Evolutionary conservation across 2,329 filamentous ascomycete species (phyloP).

Genomic region (Fusarium buxicola): DNA sequence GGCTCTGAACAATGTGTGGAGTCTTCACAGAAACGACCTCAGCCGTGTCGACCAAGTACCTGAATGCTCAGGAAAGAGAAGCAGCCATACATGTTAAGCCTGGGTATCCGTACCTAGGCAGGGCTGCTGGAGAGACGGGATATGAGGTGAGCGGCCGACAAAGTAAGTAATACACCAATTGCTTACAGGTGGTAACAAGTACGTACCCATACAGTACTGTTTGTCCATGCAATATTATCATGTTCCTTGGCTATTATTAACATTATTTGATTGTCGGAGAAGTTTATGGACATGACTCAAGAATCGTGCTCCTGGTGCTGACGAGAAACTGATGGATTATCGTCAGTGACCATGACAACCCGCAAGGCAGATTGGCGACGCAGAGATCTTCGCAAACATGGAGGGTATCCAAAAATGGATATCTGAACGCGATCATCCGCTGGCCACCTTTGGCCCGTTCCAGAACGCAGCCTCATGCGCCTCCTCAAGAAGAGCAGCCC

Average conservation of each 20-base stretch:
- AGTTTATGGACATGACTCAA: not conserved
- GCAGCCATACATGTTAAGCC: too few relatives aligned
- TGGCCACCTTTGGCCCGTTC: constrained; percentile 12
- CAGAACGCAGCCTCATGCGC: constrained; percentile 27
- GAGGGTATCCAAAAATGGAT: constrained; percentile 11
- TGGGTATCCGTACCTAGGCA: too few relatives aligned
- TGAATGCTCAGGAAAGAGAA: too few relatives aligned
- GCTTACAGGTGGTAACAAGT: not conserved
- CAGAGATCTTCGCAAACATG: not conserved
- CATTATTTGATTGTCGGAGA: constrained; percentile 9
- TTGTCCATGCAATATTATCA: not conserved
- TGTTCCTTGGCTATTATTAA: not conserved
- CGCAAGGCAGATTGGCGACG: not conserved
- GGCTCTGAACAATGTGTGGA: not conserved
- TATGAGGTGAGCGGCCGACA: constrained; percentile 4
- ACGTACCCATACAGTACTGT: not conserved
- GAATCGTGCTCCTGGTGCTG: constrained; percentile 1
- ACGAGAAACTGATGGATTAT: not conserved
- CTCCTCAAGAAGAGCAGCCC: not conserved
- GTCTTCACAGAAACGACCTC: too few relatives aligned
- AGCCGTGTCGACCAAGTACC: too few relatives aligned
- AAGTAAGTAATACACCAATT: constrained; percentile 4
- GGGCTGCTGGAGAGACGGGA: not conserved
- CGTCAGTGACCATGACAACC: not conserved
- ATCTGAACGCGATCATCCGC: not conserved